These are phyloP conservation scores for Trametes pubescens DNA, from an alignment of 1,284 basidiomycete species.

Conservation along the genomic window DNA sequence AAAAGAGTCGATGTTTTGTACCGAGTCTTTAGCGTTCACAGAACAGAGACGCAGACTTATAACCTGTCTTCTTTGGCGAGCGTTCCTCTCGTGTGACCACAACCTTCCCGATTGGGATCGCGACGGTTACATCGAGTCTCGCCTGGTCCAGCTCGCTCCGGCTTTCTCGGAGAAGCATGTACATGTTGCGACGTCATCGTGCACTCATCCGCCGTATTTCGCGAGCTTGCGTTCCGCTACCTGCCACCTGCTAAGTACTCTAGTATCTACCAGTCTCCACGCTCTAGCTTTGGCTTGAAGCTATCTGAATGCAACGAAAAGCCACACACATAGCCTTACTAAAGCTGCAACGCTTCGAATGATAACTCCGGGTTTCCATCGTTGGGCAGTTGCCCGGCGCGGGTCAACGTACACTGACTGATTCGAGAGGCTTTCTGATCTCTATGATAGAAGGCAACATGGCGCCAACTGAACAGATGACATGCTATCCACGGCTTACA, in stretches of 20 bases:
- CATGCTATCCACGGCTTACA: too few relatives aligned
- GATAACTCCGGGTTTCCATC: too few relatives aligned
- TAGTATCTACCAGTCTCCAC: too few relatives aligned
- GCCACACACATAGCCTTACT: background rate
- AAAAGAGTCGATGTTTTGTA: background rate
- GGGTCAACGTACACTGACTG: too few relatives aligned
- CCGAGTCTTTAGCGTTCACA: background rate
- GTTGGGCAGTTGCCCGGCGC: too few relatives aligned
- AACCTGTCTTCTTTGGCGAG: background rate
- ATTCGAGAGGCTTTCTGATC: too few relatives aligned
- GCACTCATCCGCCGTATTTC: background rate
- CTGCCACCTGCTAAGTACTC: background rate
- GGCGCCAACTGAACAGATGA: too few relatives aligned
- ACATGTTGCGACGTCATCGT: background rate
- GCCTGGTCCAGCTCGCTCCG: constrained; percentile 1
- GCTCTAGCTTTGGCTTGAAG: too few relatives aligned
- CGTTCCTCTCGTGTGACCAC: background rate
- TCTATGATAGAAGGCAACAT: too few relatives aligned
- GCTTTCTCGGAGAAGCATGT: background rate
- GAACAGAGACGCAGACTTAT: background rate
- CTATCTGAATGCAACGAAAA: background rate
- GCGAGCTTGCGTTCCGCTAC: background rate
- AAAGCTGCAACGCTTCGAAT: background rate
- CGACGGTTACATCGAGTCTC: constrained; percentile 3
- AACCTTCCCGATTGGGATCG: background rate